Evolutionary conservation across 805 yeast genomes (phyloP).

Genomic region (Dipodascus geniculatus): DNA sequence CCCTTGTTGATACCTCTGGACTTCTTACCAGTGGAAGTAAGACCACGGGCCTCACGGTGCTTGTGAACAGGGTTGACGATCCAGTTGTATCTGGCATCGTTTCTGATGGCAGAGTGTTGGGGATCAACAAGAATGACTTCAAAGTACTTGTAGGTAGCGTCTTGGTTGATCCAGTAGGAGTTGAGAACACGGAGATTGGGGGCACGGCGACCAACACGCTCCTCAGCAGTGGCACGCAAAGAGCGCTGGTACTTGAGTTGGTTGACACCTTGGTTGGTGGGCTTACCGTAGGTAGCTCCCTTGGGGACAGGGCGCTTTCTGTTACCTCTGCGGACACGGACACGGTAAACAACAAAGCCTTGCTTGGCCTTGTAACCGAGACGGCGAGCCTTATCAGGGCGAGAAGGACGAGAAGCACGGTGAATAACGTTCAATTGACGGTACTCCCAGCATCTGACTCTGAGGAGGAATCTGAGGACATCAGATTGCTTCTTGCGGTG

Average conservation of each 20-base stretch:
- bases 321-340: slow-evolving; percentile 99
- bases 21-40: slow-evolving; percentile 95
- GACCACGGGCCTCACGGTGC: slow-evolving; percentile 99
- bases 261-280: slow-evolving; percentile 99
- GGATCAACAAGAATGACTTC: slow-evolving; percentile 98
- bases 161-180: slow-evolving; percentile 99
- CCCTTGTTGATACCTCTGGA: slow-evolving; percentile 99
- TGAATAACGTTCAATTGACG: slow-evolving; percentile 97
- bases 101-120: slow-evolving; percentile 96
- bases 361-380: slow-evolving; percentile 99
- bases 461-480: slow-evolving; percentile 94
- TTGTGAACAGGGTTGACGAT: slow-evolving; percentile 99
- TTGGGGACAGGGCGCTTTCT: slow-evolving; percentile 99
- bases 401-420: slow-evolving; percentile 97
- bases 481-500: slow-evolving; percentile 99
- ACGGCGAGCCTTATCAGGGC: slow-evolving; percentile 99
- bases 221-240: slow-evolving; percentile 97
- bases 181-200: slow-evolving; percentile 97
- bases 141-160: slow-evolving; percentile 97
- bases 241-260: slow-evolving; percentile 99
- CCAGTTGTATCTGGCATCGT: slow-evolving; percentile 99
- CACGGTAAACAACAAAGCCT: slow-evolving; percentile 97
- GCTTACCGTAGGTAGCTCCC: slow-evolving; percentile 99
- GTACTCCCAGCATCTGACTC: slow-evolving; percentile 99
- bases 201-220: slow-evolving; percentile 98